Conservation (phyloP, 2,329 filamentous ascomycete species). For the Aspergillus ochraceoroseus region DNA sequence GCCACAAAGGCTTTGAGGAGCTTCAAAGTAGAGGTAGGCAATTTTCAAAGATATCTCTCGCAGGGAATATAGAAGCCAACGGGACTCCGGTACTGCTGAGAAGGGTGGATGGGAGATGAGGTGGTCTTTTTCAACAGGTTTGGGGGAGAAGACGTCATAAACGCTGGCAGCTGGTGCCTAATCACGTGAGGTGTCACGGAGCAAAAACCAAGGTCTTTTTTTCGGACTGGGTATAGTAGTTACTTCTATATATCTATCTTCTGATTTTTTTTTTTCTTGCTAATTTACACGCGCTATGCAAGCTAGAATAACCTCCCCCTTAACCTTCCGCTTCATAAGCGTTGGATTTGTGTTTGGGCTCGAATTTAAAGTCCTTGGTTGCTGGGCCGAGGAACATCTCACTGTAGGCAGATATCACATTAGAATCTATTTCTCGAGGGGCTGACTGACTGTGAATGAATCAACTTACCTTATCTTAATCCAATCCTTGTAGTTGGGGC, state of each 20-base stretch:
- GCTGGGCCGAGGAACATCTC: slow-evolving; percentile 97
- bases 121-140: slow-evolving; percentile 61
- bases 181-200: slow-evolving; percentile 15
- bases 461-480: slow-evolving; percentile 85
- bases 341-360: slow-evolving; percentile 97
- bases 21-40: not conserved
- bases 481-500: slow-evolving; percentile 93
- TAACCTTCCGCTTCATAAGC: slow-evolving; percentile 65
- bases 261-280: no score
- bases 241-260: no score
- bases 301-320: slow-evolving; percentile 4
- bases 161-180: slow-evolving; percentile 11
- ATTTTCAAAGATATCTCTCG: no score
- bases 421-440: slow-evolving; percentile 13
- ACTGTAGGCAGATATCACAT: slow-evolving; percentile 47
- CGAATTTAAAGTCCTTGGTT: slow-evolving; percentile 84
- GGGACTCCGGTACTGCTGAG: not conserved
- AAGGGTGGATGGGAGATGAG: slow-evolving; percentile 46
- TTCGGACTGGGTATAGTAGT: no score
- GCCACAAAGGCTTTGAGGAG: not conserved
- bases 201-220: no score
- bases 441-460: slow-evolving; percentile 2
- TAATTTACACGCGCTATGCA: not conserved
- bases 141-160: slow-evolving; percentile 34
- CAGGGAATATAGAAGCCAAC: no score